Base-by-base conservation (phyloP, 208 protist species). In the Leptomonas seymouri region DNA sequence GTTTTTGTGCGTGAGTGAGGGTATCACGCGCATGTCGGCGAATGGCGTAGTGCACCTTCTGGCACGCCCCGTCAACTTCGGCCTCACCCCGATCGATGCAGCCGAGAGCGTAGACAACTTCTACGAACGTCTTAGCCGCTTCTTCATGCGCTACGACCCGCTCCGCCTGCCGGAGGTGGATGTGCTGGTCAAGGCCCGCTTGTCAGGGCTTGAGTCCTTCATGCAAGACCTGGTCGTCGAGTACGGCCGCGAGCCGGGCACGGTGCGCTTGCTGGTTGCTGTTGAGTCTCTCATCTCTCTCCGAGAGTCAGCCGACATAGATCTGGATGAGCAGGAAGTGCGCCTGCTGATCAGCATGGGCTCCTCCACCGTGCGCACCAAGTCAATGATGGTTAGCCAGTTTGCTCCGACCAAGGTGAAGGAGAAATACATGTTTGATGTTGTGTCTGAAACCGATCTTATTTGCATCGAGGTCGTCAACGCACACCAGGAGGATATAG, bases 381-480 rank as follows among this genome's bases (percentile, higher is more conserved):
- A 71, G 49, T 39, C 73, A 49, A 76, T 80, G 46, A 41, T 67
- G 49, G 84, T 92, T 16, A 60, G 65, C 20, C 76, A 73, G 48
- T 92, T 86, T 63, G 78, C 71, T 16, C 62, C 72, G 42, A 84
- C 76, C 20, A 71, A 68, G 67, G 75, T 96, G 67, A 64, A 81
- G 27, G 82, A 93, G 58, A 77, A 74, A 28, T 93, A 84, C 76
- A 65, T 71, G 28, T 87, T 96, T 67, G 86, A 96, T 59, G 86
- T 96, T 44, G 80, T 85, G 67, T 82, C 86, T 2, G 84, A 93
- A 61, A 96, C 88, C 6, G 91, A 96, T 64, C 82, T 93, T 63
- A 84, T 96, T 6, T 82, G 81, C 67, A 76, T 94, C 51, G 76
- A 93, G 41, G 87, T 96, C 3, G 78, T 92, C 23, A 68, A 82